Base-by-base conservation (phyloP, 1,284 basidiomycete species). In the Cystobasidiaceae sp. region DNA sequence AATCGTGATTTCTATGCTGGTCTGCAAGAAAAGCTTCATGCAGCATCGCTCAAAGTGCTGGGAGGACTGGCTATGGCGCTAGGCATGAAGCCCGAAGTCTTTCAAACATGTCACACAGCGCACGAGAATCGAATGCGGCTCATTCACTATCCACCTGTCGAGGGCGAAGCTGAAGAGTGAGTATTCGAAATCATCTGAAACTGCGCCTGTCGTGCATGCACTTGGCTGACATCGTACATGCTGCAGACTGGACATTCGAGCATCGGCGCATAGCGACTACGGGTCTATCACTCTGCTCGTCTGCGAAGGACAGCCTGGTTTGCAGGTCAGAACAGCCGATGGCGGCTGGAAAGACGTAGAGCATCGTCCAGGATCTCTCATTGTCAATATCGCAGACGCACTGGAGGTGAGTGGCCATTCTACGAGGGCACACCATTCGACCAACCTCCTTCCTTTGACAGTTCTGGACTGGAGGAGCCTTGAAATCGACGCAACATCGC, bases 301-400 rank as follows among this genome's bases (percentile, higher is more conserved):
- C 0, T 48, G 43, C n/a, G 58, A 61, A 48, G 45, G 46, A 11
- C 34, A 34, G 32, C 43, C 43, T 3, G 58, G 58, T 19, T 27
- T 61, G 17, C 58, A 61, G 28, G 58, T 61, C 19, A 45, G 37
- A 15, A 32, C 8, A 6, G 41, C 32, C 13, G 32, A 59, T 25
- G 58, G 58, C 11, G 39, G 32, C 5, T 61, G 58, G 58, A 25
- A 49, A 21, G 58, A 61, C 48, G 58, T 34, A 4, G 32, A 61
- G 28, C 58, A 61, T 30, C 32, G 30, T 17, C 58, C 58, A 5
- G 58, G 58, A 5, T 45, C 58, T 17, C 25, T 61, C 8, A 44
- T 61, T 27, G 58, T 61, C 33, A 61, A 61, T 21, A 61, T 61
- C 6, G 58, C 46, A n/a, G 58, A 61, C 21, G 58, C 58, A 11